phyloP scores from a whole-genome alignment of 768 basidiomycete genomes.

The Paxillus rubicundulus region DNA sequence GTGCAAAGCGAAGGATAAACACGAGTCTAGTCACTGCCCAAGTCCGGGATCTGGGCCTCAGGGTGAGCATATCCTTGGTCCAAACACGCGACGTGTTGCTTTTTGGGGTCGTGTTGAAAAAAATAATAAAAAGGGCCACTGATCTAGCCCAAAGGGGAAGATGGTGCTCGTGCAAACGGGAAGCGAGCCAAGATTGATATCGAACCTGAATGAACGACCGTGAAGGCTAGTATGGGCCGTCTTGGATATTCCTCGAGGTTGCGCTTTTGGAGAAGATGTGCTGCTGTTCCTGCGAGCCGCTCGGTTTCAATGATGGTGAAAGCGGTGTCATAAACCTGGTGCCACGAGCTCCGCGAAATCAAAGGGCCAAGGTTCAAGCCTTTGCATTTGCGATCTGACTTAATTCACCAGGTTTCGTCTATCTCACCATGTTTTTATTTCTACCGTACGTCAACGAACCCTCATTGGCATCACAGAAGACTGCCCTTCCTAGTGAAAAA shows the following conservation, averaged over 20 bases:
- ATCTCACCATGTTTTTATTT: conserved; percentile 33
- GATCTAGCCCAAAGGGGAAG: conserved; percentile 50
- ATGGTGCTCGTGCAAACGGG: conserved; percentile 39
- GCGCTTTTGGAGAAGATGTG: conserved; percentile 16
- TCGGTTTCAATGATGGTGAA: conserved; percentile 32
- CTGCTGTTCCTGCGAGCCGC: conserved; percentile 29
- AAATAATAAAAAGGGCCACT: conserved; percentile 14
- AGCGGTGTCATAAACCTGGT: conserved; percentile 26
- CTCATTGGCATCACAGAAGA: conserved; percentile 19
- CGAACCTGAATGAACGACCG: conserved; percentile 12
- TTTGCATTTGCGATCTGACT: conserved; percentile 31
- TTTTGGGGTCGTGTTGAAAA: conserved; percentile 24
- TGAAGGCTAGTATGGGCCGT: conserved; percentile 33
- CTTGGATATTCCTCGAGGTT: conserved; percentile 47
- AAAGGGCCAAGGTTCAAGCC: conserved; percentile 24
- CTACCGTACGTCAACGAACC: conserved; percentile 26
- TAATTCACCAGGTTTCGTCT: conserved; percentile 29
- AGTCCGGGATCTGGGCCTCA: conserved; percentile 12
- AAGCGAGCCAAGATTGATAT: conserved; percentile 38
- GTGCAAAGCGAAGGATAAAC: conserved; percentile 9
- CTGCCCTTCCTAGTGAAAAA: conserved; percentile 17
- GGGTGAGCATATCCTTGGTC: conserved; percentile 31
- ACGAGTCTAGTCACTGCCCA: conserved; percentile 12
- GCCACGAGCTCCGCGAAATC: conserved; percentile 35
- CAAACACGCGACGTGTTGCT: conserved; percentile 27